Conservation (phyloP, 257 asterid genomes). For the Solanum arcanum region DNA sequence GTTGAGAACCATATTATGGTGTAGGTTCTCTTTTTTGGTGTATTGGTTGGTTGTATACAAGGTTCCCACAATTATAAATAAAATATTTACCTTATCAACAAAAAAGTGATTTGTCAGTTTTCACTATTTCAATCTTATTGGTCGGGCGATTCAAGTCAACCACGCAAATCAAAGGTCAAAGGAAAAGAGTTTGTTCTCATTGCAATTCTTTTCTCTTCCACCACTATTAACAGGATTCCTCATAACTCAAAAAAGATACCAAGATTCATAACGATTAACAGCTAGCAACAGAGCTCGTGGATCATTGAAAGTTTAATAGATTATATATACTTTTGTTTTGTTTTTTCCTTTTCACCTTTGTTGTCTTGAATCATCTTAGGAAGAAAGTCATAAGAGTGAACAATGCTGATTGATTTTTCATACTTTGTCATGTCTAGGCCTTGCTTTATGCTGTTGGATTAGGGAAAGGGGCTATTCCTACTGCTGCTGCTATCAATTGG, state of each 20-base stretch:
- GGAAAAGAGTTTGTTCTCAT: neutral
- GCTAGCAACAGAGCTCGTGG: neutral
- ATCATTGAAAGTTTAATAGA: neutral
- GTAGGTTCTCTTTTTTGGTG: neutral
- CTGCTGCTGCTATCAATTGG: constrained; percentile 98
- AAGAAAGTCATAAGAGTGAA: neutral
- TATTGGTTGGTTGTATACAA: neutral
- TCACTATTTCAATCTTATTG: neutral
- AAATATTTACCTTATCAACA: neutral
- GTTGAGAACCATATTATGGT: neutral
- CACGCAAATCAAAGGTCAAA: neutral
- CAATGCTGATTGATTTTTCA: neutral
- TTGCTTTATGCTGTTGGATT: constrained; percentile 94
- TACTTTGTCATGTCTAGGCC: constrained; percentile 30
- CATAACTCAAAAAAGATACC: neutral
- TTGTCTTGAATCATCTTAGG: neutral
- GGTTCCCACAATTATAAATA: neutral
- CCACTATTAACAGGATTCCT: neutral
- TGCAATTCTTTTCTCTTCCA: neutral
- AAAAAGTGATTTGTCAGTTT: neutral
- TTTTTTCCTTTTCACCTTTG: neutral
- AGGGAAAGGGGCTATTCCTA: constrained; percentile 97
- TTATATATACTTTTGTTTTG: neutral
- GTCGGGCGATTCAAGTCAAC: neutral
- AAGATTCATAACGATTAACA: neutral